These are phyloP conservation scores for Nidularia pulvinata DNA, from an alignment of 768 basidiomycete genomes.

Conservation along the genomic window DNA sequence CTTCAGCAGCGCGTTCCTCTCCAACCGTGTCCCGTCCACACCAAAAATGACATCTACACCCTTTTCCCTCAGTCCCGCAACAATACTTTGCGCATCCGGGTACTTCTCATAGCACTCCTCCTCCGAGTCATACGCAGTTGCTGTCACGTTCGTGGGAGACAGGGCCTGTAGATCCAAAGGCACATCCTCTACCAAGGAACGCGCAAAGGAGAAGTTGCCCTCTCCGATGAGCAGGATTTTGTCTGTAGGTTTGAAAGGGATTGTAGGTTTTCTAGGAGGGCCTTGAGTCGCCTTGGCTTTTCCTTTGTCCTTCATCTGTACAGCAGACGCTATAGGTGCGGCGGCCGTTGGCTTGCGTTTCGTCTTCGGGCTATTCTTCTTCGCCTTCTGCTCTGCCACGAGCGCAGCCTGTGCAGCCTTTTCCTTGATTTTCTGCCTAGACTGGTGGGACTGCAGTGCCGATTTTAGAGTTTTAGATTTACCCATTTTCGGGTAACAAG, in stretches of 20 bases:
- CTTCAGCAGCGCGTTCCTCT: slow-evolving; percentile 55
- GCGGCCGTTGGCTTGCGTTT: slow-evolving; percentile 8
- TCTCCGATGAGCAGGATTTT: slow-evolving; percentile 84
- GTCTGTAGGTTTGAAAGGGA: slow-evolving; percentile 68
- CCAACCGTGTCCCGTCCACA: slow-evolving; percentile 83
- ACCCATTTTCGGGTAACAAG: slow-evolving; percentile 25
- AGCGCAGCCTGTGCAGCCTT: slow-evolving; percentile 51
- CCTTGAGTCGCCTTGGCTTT: slow-evolving; percentile 23
- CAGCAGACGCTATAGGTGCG: not conserved
- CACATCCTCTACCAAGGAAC: slow-evolving; percentile 57
- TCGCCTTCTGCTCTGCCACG: slow-evolving; percentile 45
- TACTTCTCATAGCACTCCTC: slow-evolving; percentile 81
- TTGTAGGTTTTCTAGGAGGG: slow-evolving; percentile 34
- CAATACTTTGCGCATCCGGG: slow-evolving; percentile 63
- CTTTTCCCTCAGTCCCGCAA: slow-evolving; percentile 47
- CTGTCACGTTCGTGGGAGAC: slow-evolving; percentile 68
- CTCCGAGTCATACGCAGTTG: slow-evolving; percentile 86
- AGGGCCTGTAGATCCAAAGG: slow-evolving; percentile 50
- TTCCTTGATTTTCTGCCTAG: slow-evolving; percentile 61
- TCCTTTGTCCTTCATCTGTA: slow-evolving; percentile 28
- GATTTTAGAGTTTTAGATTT: slow-evolving; percentile 64
- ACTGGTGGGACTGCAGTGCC: slow-evolving; percentile 70
- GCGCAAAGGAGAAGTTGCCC: slow-evolving; percentile 93
- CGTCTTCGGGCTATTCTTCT: slow-evolving; percentile 20
- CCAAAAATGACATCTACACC: slow-evolving; percentile 78